Evolutionary conservation across 2,329 filamentous ascomycete species (phyloP).

Genomic region (Phialophora verrucosa): DNA sequence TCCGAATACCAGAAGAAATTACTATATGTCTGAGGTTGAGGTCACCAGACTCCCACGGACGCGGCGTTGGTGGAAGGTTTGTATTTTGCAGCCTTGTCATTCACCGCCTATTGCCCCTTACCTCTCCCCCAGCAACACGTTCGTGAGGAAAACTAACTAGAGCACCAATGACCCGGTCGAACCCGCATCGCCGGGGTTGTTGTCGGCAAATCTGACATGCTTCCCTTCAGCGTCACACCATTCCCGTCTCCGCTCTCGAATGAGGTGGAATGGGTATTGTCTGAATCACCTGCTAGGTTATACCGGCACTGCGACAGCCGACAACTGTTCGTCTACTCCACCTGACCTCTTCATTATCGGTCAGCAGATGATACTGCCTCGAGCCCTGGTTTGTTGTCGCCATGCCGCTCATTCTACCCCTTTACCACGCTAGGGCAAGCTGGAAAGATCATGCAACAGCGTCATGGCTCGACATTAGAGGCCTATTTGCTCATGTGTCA

Average conservation of each 20-base stretch:
- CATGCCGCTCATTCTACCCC: not conserved
- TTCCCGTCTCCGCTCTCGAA: not conserved
- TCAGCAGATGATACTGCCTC: not conserved
- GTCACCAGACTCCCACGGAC: constrained; percentile 22
- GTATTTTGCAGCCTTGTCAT: constrained; percentile 12
- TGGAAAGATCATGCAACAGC: not conserved
- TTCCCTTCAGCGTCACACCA: not conserved
- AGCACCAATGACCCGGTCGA: constrained; percentile 18
- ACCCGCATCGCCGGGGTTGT: constrained; percentile 2
- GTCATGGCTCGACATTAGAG: not conserved
- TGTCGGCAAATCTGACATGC: not conserved
- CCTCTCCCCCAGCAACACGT: not conserved
- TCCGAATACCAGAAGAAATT: constrained; percentile 10
- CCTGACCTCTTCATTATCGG: not conserved
- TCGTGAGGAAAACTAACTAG: constrained; percentile 4
- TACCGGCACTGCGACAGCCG: not conserved
- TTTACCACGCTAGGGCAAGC: not conserved
- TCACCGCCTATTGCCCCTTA: constrained; percentile 29
- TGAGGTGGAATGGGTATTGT: not conserved
- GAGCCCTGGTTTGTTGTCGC: not conserved
- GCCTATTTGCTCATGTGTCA: not conserved
- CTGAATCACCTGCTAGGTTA: not conserved
- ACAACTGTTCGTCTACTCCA: not conserved
- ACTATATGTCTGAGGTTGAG: not conserved
- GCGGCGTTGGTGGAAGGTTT: not conserved